Evolutionary conservation across 148 eudicot genomes (phyloP).

Genomic region (Suaeda aralocaspica): DNA sequence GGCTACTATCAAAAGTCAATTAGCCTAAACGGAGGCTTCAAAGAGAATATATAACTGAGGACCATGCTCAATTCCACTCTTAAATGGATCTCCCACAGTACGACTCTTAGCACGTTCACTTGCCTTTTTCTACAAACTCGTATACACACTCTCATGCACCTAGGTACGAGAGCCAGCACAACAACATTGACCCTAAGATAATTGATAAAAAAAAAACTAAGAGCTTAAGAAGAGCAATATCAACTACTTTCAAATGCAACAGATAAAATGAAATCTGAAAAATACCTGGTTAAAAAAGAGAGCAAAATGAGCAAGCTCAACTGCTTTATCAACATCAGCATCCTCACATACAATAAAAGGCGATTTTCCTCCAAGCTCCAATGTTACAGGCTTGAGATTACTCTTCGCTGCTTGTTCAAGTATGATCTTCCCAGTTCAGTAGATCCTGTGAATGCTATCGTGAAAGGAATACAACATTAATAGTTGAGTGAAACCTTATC

Average conservation of each 20-base stretch:
- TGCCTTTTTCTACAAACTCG: conserved; percentile 89
- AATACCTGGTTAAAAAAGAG: conserved; percentile 42
- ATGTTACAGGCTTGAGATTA: conserved; percentile 57
- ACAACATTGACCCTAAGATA: conserved; percentile 86
- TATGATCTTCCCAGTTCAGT: conserved; percentile 55
- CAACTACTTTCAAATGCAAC: not conserved
- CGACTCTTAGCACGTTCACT: conserved; percentile 74
- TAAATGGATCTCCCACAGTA: conserved; percentile 90
- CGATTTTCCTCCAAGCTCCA: conserved; percentile 75
- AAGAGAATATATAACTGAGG: conserved; percentile 57
- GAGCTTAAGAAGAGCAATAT: conserved; percentile 1
- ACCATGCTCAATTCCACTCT: conserved; percentile 83
- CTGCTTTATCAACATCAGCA: conserved; percentile 58
- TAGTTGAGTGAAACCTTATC: not conserved
- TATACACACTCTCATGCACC: conserved; percentile 76
- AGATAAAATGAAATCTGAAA: not conserved
- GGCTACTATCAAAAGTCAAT: not conserved
- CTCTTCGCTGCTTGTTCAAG: conserved; percentile 54
- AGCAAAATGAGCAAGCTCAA: conserved; percentile 66
- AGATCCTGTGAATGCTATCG: conserved; percentile 70
- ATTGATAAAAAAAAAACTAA: not conserved
- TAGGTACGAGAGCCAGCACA: conserved; percentile 92
- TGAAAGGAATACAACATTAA: conserved; percentile 1
- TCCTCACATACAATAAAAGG: conserved; percentile 64
- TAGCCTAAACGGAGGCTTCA: no score